A percentile compares a stretch with the other conserved stretches of the same genome.
These are phyloP conservation scores for Vitis riparia DNA, from an alignment of 164 flowering plant genomes.

Conservation along the genomic window DNA sequence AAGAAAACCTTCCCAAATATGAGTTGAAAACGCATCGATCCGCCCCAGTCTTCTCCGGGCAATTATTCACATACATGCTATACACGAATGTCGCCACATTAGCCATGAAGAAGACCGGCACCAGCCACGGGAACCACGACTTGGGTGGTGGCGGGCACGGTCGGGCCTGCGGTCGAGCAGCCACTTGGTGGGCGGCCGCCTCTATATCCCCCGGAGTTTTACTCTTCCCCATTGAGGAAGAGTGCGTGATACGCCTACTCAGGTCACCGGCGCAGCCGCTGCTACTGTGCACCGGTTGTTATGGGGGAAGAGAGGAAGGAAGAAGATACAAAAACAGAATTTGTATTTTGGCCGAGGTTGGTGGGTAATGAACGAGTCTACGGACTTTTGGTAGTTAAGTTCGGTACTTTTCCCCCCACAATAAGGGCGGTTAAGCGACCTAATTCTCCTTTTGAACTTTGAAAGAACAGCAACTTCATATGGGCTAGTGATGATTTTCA, in stretches of 20 bases:
- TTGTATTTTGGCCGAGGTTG: neutral
- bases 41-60: constrained; percentile 22
- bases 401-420: constrained; percentile 17
- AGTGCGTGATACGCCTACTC: constrained; percentile 1
- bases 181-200: neutral
- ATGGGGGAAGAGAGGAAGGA: neutral
- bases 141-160: constrained; percentile 11
- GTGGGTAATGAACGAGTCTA: constrained; percentile 9
- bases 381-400: constrained; percentile 8
- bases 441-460: too few species aligned
- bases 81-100: constrained; percentile 28
- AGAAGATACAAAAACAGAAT: neutral
- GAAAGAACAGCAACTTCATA: too few species aligned
- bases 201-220: constrained; percentile 14
- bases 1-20: constrained; percentile 42
- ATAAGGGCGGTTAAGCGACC: neutral
- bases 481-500: too few species aligned
- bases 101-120: constrained; percentile 31
- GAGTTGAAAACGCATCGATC: constrained; percentile 21
- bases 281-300: neutral
- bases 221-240: constrained; percentile 21
- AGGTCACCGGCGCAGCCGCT: neutral
- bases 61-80: constrained; percentile 44
- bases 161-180: constrained; percentile 12
- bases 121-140: constrained; percentile 45